Evolutionary conservation across 2,329 filamentous ascomycete genomes (phyloP), one percentile per base, ranked within the genome.

Genomic region (Immersiporthe knoxdaviesiana): DNA sequence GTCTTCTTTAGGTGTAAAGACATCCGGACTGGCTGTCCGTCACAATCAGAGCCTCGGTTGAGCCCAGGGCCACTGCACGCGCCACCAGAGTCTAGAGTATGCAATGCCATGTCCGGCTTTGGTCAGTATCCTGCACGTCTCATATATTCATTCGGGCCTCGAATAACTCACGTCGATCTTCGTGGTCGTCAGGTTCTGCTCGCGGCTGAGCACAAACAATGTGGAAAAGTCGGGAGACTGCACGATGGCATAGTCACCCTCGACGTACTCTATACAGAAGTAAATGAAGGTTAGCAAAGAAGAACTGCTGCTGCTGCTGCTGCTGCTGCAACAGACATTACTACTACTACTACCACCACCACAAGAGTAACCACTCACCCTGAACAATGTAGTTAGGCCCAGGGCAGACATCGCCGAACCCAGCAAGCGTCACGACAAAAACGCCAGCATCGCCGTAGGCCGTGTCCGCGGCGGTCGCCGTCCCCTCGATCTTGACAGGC

Each of bases 381-480:
- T 73, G 72, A 27, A 73, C 72, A 66, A 73, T 72, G 50, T 73
- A 73, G 66, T 73, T 73, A 0, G 72, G 72, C 1, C 72, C 72
- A 1, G 71, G 67, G 63, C 72, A 73, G 39, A 52, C 58, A 16
- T 66, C 66, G n/a, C 69, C 69, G 2, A 67, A 60, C 44, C 66
- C 67, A 27, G 68, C 67, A 24, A 73, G 72, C 35, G 66, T 67
- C 27, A 73, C 72, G 50, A 72, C 67, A 37, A 72, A 69, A 11
- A 67, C 70, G 35, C 72, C 72, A n/a, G 54, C 70, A 30, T 63
- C 68, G 24, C 71, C 72, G 52, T 73, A 73, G 14, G 66, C 69
- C 6, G 67, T 27, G 65, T 72, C 72, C 27, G 67, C 72, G 27
- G 72, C 61, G n/a, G 58, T 65, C 5, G 72, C 72, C 14, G 65